These are phyloP conservation scores for Eucalyptus cloeziana DNA, from an alignment of 345 rosid genomes.

Conservation along the genomic window DNA sequence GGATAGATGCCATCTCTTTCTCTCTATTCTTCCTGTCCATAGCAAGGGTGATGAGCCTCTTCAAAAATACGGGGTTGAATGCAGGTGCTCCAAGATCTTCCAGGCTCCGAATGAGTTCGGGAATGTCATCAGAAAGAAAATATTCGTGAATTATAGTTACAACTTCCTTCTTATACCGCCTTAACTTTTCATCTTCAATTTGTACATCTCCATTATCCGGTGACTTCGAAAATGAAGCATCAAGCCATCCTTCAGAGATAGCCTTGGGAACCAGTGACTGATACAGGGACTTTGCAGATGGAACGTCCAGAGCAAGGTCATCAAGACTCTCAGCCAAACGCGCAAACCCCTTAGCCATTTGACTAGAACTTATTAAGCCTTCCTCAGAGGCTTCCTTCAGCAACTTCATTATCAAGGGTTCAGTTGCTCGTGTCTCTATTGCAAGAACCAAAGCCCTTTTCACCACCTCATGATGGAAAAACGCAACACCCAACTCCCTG, in stretches of 20 bases:
- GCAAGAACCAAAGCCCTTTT: conserved; percentile 87
- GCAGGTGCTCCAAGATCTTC: conserved; percentile 74
- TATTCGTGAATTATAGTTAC: conserved; percentile 87
- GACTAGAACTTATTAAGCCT: conserved; percentile 92
- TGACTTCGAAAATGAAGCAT: conserved; percentile 36
- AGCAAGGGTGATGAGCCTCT: conserved; percentile 89
- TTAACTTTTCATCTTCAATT: conserved; percentile 38
- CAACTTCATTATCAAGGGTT: conserved; percentile 54
- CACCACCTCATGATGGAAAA: conserved; percentile 98
- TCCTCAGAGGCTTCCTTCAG: conserved; percentile 90
- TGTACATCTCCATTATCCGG: conserved; percentile 22
- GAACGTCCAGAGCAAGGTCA: conserved; percentile 95
- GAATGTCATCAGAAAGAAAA: conserved; percentile 95
- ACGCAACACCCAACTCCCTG: conserved; percentile 82
- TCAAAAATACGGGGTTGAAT: conserved; percentile 69
- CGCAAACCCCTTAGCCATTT: conserved; percentile 84
- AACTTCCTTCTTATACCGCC: conserved; percentile 61
- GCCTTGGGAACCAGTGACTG: conserved; percentile 58
- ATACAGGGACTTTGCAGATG: conserved; percentile 62
- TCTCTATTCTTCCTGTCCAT: conserved; percentile 97
- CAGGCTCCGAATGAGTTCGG: conserved; percentile 82
- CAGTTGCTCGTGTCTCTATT: conserved; percentile 70
- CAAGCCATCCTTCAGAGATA: conserved; percentile 85
- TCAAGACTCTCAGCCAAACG: conserved; percentile 84
- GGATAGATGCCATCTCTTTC: conserved; percentile 98